phyloP scores from a whole-genome alignment of 1,139 yeast species.

The Pichia kudriavzevii region DNA sequence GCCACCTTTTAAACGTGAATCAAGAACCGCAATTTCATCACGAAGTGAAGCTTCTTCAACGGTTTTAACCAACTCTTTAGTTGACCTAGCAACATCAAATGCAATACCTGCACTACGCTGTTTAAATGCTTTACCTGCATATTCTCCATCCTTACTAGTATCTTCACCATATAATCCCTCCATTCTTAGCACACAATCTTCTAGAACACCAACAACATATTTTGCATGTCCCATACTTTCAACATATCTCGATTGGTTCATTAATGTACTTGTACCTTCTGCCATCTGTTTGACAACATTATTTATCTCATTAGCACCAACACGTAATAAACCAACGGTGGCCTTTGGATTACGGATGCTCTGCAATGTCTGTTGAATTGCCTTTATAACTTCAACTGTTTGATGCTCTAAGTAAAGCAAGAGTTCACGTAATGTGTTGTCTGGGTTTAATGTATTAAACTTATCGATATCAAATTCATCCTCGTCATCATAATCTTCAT shows the following conservation, averaged over 20 bases:
- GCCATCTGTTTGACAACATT: slow-evolving; percentile 80
- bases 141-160: slow-evolving; percentile 48
- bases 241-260: slow-evolving; percentile 80
- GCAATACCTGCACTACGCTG: slow-evolving; percentile 94
- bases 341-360: slow-evolving; percentile 73
- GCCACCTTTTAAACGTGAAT: slow-evolving; percentile 21
- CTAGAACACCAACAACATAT: slow-evolving; percentile 81
- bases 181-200: slow-evolving; percentile 82
- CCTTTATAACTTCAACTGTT: slow-evolving; percentile 84
- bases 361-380: slow-evolving; percentile 74
- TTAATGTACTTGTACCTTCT: slow-evolving; percentile 79
- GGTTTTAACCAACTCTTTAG: slow-evolving; percentile 89
- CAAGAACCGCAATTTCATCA: slow-evolving; percentile 36
- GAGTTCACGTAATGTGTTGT: slow-evolving; percentile 77
- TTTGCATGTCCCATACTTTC: slow-evolving; percentile 84
- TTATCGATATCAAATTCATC: slow-evolving; percentile 54
- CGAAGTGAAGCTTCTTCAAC: slow-evolving; percentile 90
- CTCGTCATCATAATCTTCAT: slow-evolving; percentile 20
- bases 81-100: slow-evolving; percentile 92
- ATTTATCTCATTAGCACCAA: slow-evolving; percentile 66
- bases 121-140: slow-evolving; percentile 83
- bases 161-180: slow-evolving; percentile 38
- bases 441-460: slow-evolving; percentile 80
- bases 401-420: slow-evolving; percentile 86
- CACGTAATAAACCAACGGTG: slow-evolving; percentile 66